Evolutionary conservation across 306 rosid species (phyloP).

Genomic region (Vachellia pachyceras): DNA sequence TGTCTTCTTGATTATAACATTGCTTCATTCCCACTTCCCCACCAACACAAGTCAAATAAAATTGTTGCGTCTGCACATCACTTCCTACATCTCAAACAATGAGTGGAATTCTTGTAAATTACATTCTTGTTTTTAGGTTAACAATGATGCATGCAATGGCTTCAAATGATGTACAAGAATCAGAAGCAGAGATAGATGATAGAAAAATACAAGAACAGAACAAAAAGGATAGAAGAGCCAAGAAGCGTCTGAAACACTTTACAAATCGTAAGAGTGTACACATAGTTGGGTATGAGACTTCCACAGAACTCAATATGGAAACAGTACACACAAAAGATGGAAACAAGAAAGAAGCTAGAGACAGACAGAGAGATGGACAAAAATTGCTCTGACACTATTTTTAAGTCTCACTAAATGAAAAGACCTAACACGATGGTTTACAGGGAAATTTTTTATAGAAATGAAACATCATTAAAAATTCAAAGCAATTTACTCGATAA

Average conservation of each 20-base stretch:
- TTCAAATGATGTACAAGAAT: conserved; percentile 7
- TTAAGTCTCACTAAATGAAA: conserved; percentile 6
- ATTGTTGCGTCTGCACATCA: conserved; percentile 6
- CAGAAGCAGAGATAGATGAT: conserved; percentile 4
- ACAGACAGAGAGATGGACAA: conserved; percentile 1
- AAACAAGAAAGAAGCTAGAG: background rate
- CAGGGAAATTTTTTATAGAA: conserved; percentile 6
- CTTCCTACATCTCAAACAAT: conserved; percentile 33
- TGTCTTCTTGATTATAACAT: background rate
- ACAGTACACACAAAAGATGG: background rate
- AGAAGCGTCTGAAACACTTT: background rate
- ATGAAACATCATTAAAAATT: conserved; percentile 24
- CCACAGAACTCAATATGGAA: background rate
- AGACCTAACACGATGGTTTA: background rate
- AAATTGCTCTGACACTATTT: background rate
- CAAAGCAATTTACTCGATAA: background rate
- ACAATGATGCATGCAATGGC: background rate
- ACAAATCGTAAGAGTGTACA: background rate
- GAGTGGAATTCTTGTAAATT: background rate
- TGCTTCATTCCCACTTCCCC: background rate
- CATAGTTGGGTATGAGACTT: conserved; percentile 7
- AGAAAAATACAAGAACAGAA: conserved; percentile 12
- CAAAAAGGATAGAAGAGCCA: background rate
- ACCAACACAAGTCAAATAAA: conserved; percentile 1
- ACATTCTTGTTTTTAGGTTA: conserved; percentile 9